These are phyloP conservation scores for Bjerkandera adusta DNA, from an alignment of 1,284 basidiomycete species.

Conservation along the genomic window DNA sequence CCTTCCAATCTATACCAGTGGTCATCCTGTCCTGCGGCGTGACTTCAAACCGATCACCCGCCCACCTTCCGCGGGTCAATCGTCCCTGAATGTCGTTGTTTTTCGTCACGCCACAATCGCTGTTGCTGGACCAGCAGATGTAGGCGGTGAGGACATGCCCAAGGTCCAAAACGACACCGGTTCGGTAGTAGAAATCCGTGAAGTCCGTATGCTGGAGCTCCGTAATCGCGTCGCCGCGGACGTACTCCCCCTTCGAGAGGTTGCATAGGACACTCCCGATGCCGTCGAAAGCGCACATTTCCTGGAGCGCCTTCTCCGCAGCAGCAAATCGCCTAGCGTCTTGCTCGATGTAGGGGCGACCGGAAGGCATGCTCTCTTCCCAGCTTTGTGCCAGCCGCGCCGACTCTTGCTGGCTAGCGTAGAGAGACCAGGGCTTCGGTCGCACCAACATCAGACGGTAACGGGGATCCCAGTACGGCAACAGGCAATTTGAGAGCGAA, in stretches of 20 bases:
- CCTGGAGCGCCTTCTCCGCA: too few relatives aligned
- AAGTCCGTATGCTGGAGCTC: background rate
- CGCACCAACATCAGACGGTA: background rate
- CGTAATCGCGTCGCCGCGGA: background rate
- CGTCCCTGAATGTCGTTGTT: background rate
- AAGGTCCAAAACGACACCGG: background rate
- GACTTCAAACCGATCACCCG: conserved; percentile 5
- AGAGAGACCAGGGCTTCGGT: background rate
- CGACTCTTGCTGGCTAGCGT: background rate
- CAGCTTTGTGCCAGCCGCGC: background rate
- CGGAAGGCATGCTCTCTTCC: too few relatives aligned
- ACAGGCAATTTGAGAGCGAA: background rate
- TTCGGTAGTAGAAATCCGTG: background rate
- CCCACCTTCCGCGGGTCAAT: conserved; percentile 1
- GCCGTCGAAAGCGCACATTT: too few relatives aligned
- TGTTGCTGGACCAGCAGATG: conserved; percentile 3
- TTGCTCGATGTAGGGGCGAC: too few relatives aligned
- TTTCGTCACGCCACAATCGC: background rate
- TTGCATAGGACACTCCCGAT: conserved; percentile 6
- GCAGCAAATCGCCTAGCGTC: too few relatives aligned
- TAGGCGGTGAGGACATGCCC: background rate
- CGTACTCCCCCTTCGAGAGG: conserved; percentile 1
- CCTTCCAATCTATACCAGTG: background rate
- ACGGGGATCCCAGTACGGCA: background rate
- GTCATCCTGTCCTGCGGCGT: background rate